These are phyloP conservation scores for Myotisia sp. DNA, from an alignment of 2,329 filamentous ascomycete genomes.

Conservation along the genomic window DNA sequence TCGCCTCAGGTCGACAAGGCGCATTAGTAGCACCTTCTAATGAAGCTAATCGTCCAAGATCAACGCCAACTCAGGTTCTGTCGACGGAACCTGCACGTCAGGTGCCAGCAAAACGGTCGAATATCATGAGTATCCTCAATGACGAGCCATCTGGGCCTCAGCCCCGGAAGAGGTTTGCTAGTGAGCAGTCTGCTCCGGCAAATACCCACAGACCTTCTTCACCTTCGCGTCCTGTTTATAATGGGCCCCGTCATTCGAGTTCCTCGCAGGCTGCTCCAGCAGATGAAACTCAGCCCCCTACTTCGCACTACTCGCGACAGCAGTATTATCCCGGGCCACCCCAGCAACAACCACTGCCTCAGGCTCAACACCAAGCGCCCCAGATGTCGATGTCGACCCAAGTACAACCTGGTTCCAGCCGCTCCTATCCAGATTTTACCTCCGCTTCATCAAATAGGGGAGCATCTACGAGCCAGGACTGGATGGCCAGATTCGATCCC, in stretches of 20 bases:
- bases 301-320: conserved; percentile 11
- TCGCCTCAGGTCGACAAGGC: conserved; percentile 6
- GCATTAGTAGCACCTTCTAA: conserved; percentile 4
- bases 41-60: conserved; percentile 22
- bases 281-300: conserved; percentile 1
- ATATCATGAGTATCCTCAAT: conserved; percentile 37
- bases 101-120: conserved; percentile 35
- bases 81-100: conserved; percentile 26
- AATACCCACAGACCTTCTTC: conserved; percentile 14
- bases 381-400: conserved; percentile 13
- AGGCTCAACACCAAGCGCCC: conserved; percentile 5
- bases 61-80: conserved; percentile 19
- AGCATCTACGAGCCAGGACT: conserved; percentile 22
- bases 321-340: conserved; percentile 15
- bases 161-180: conserved; percentile 31
- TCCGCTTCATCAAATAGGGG: conserved; percentile 8
- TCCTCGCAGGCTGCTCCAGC: conserved; percentile 6
- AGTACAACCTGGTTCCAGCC: conserved; percentile 11
- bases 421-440: conserved; percentile 6
- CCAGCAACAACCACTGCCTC: conserved; percentile 4
- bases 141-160: conserved; percentile 35
- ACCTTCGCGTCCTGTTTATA: conserved; percentile 14
- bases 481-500: conserved; percentile 31
- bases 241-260: conserved; percentile 18
- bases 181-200: conserved; percentile 21